A percentile compares a stretch with the other conserved stretches of the same genome.
Evolutionary conservation across 2,329 filamentous ascomycete genomes (phyloP).

Genomic region (Thyridium curvatum): DNA sequence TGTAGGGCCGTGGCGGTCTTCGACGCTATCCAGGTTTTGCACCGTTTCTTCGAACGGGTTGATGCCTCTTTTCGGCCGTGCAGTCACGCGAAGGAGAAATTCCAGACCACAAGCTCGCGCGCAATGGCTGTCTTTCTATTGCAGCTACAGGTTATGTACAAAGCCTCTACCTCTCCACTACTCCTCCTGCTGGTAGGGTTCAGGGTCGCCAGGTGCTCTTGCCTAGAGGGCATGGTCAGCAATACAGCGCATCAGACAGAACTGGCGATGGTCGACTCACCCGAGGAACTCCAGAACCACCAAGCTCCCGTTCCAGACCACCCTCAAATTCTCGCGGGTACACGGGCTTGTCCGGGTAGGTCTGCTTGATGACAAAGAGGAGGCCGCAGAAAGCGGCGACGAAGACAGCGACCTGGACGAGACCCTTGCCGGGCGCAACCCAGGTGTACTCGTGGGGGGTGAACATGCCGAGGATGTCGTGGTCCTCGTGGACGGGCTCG

Average conservation of each 20-base stretch:
- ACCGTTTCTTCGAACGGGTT: too few relatives aligned
- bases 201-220: conserved; percentile 47
- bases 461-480: conserved; percentile 88
- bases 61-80: too few relatives aligned
- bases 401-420: conserved; percentile 63
- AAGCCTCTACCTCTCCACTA: neutral
- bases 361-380: conserved; percentile 59
- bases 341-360: conserved; percentile 67
- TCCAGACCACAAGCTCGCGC: neutral
- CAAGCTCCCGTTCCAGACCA: conserved; percentile 69
- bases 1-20: too few relatives aligned
- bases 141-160: conserved; percentile 7
- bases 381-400: conserved; percentile 56
- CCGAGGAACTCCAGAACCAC: conserved; percentile 59
- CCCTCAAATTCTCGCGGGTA: conserved; percentile 66
- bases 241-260: neutral
- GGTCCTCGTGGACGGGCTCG: conserved; percentile 94
- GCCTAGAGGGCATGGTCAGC: conserved; percentile 30
- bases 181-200: conserved; percentile 33
- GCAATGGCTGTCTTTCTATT: neutral
- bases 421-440: conserved; percentile 62
- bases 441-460: conserved; percentile 86
- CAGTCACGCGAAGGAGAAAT: neutral
- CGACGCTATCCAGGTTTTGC: too few relatives aligned
- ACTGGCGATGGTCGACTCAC: conserved; percentile 40